Conservation (phyloP, 768 basidiomycete species). For the Jaapia argillacea region DNA sequence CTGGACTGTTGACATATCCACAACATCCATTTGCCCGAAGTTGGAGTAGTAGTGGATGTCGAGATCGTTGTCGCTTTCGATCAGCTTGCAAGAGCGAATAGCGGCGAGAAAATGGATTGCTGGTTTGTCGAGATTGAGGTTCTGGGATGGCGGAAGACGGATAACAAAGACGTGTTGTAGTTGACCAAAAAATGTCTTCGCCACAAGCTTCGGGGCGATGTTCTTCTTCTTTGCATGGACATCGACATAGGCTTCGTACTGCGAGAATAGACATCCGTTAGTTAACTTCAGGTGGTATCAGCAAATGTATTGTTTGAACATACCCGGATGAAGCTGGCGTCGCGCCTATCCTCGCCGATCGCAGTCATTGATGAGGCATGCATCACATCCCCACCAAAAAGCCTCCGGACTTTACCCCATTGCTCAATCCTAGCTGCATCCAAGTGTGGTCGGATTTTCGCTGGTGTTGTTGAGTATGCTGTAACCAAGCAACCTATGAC, state of each 20-base stretch:
- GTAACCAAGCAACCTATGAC: background rate
- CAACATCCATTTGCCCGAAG: conserved; percentile 7
- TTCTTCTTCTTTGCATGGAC: conserved; percentile 9
- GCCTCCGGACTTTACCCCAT: conserved; percentile 18
- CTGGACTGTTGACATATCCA: conserved; percentile 15
- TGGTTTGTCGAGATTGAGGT: conserved; percentile 8
- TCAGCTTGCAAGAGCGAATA: conserved; percentile 11
- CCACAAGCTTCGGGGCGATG: background rate
- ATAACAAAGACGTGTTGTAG: conserved; percentile 21
- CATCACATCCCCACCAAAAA: conserved; percentile 20
- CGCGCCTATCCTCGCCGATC: conserved; percentile 14
- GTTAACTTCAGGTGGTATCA: background rate
- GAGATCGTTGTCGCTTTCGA: background rate
- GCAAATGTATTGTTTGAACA: conserved; percentile 4
- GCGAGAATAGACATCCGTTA: conserved; percentile 2
- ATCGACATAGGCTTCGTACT: conserved; percentile 26
- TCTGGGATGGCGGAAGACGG: conserved; percentile 8
- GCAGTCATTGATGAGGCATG: conserved; percentile 10
- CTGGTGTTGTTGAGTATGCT: conserved; percentile 4
- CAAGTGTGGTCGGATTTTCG: conserved; percentile 5
- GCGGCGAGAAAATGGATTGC: conserved; percentile 16
- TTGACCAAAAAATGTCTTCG: conserved; percentile 22
- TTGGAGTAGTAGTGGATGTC: conserved; percentile 12
- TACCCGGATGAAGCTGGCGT: conserved; percentile 25
- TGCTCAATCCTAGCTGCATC: conserved; percentile 8